Evolutionary conservation across 192 early-diverging fungal species (phyloP).

Genomic region (Backusella westeae): DNA sequence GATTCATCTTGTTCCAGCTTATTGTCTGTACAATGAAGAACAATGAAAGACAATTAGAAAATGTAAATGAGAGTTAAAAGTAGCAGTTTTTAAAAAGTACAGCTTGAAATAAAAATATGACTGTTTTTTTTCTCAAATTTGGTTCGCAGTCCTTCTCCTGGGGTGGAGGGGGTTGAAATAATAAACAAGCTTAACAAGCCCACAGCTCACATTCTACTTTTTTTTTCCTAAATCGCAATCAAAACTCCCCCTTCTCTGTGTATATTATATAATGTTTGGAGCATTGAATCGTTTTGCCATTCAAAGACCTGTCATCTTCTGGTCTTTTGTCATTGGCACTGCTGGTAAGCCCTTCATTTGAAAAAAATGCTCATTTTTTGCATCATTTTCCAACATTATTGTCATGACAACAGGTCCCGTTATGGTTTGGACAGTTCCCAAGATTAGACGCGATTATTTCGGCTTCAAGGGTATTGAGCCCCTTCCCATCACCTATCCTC

Average conservation of each 20-base stretch:
- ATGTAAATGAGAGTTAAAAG: no score
- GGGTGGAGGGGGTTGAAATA: background rate
- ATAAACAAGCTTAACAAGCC: background rate
- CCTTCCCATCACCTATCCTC: constrained; percentile 36
- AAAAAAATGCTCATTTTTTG: background rate
- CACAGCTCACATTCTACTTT: background rate
- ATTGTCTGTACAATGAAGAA: no score
- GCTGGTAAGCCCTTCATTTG: constrained; percentile 16
- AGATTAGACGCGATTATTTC: constrained; percentile 36
- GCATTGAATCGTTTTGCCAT: constrained; percentile 29
- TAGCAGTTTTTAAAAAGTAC: no score
- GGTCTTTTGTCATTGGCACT: constrained; percentile 36
- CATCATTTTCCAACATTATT: background rate
- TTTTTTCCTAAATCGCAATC: background rate
- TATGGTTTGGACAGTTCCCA: constrained; percentile 35
- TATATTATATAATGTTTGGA: constrained; percentile 26
- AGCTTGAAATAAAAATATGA: no score
- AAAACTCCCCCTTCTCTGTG: background rate
- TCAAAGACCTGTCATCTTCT: constrained; percentile 32
- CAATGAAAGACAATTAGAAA: no score
- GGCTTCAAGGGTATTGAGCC: constrained; percentile 30
- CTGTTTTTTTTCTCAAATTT: background rate
- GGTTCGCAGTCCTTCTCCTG: background rate
- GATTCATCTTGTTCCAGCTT: no score
- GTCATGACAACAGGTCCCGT: constrained; percentile 20